These are phyloP conservation scores for Pyrenochaeta sp. DNA, from an alignment of 2,329 filamentous ascomycete species.

Conservation along the genomic window DNA sequence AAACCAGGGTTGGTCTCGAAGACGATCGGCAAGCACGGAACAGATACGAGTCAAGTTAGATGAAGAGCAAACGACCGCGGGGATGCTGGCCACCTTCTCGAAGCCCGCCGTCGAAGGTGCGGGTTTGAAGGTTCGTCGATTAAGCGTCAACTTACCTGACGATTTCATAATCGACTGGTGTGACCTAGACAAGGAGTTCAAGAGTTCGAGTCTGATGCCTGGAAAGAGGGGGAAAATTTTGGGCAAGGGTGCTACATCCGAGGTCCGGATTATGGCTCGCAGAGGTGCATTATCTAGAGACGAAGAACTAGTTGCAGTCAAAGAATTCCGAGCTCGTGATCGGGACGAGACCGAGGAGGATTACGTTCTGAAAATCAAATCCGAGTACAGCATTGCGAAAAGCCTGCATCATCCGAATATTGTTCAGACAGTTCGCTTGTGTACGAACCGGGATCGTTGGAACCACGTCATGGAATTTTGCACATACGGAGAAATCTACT, in stretches of 20 bases:
- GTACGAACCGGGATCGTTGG: conserved; percentile 76
- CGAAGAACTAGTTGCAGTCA: conserved; percentile 82
- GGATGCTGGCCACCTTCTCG: conserved; percentile 46
- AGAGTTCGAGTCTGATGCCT: conserved; percentile 70
- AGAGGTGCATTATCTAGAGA: conserved; percentile 64
- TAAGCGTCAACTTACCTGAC: conserved; percentile 77
- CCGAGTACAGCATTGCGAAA: conserved; percentile 87
- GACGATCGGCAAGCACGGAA: conserved; percentile 49
- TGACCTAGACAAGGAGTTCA: conserved; percentile 73
- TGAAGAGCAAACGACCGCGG: conserved; percentile 37
- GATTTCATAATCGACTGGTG: conserved; percentile 76
- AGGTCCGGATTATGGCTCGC: conserved; percentile 80
- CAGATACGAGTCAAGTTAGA: conserved; percentile 33
- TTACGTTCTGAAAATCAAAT: conserved; percentile 89
- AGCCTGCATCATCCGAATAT: conserved; percentile 87
- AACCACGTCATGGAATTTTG: conserved; percentile 96
- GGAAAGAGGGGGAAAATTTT: conserved; percentile 77
- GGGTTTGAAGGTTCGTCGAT: conserved; percentile 78
- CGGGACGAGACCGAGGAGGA: conserved; percentile 73
- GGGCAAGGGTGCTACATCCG: conserved; percentile 82
- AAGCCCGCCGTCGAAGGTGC: conserved; percentile 69
- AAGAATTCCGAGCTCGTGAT: conserved; percentile 81
- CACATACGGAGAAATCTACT: conserved; percentile 79
- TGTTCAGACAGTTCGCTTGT: conserved; percentile 79
- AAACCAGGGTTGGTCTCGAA: conserved; percentile 32